These are phyloP conservation scores for Clathrus columnatus DNA, from an alignment of 768 basidiomycete species.

Conservation along the genomic window DNA sequence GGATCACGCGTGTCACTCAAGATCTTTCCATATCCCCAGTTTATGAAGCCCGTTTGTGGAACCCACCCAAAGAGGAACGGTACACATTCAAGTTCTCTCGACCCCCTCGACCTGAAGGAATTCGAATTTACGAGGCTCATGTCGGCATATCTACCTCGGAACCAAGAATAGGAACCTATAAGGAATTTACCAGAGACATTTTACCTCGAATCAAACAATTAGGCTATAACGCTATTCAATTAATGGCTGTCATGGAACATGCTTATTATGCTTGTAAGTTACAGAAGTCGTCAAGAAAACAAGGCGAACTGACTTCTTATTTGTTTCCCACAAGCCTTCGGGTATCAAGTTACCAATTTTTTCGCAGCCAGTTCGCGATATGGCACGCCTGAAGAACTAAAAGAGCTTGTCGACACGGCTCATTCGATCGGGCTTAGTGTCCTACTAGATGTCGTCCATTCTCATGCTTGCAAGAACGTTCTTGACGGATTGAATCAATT, in stretches of 20 bases:
- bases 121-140: slow-evolving; percentile 94
- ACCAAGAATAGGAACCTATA: slow-evolving; percentile 84
- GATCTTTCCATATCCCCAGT: slow-evolving; percentile 81
- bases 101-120: slow-evolving; percentile 54
- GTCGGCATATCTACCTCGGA: slow-evolving; percentile 94
- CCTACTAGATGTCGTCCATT: slow-evolving; percentile 94
- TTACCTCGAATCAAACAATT: slow-evolving; percentile 83
- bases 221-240: slow-evolving; percentile 94
- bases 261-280: slow-evolving; percentile 91
- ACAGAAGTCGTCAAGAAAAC: not conserved
- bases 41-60: slow-evolving; percentile 99
- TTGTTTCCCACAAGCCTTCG: slow-evolving; percentile 61
- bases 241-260: slow-evolving; percentile 99
- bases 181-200: slow-evolving; percentile 81
- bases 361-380: slow-evolving; percentile 96
- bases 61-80: slow-evolving; percentile 61
- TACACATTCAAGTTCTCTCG: slow-evolving; percentile 79
- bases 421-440: slow-evolving; percentile 90
- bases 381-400: slow-evolving; percentile 91
- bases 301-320: slow-evolving; percentile 7
- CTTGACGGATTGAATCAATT: slow-evolving; percentile 92
- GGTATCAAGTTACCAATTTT: slow-evolving; percentile 96
- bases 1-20: slow-evolving; percentile 94
- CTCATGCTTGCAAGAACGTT: slow-evolving; percentile 96
- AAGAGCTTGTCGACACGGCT: slow-evolving; percentile 90